Evolutionary conservation across 129 eudicot genomes (phyloP).

Genomic region (Escallonia herrerae): DNA sequence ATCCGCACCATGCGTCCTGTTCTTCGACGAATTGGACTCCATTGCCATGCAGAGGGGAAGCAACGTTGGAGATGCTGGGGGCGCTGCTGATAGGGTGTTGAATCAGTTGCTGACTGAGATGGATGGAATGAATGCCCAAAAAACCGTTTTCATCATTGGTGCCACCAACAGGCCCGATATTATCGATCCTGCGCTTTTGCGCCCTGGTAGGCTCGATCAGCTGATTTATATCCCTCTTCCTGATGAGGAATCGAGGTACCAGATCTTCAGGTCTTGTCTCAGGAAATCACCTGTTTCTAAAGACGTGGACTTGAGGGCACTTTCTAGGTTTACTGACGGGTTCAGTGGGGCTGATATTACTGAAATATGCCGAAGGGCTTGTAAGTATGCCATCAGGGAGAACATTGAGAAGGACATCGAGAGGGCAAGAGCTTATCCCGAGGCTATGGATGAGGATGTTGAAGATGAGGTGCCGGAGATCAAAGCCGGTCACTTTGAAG

Average conservation of each 20-base stretch:
- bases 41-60: conserved; percentile 94
- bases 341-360: conserved; percentile 98
- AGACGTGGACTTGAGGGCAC: conserved; percentile 74
- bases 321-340: conserved; percentile 93
- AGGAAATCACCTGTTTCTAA: conserved; percentile 89
- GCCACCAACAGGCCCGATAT: conserved; percentile 98
- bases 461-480: conserved; percentile 66
- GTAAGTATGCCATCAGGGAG: conserved; percentile 66
- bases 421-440: conserved; percentile 56
- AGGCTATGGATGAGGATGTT: conserved; percentile 63
- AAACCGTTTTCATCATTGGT: conserved; percentile 90
- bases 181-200: conserved; percentile 86
- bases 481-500: conserved; percentile 57
- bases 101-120: conserved; percentile 90
- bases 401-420: conserved; percentile 70
- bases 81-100: conserved; percentile 94
- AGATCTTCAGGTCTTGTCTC: conserved; percentile 78
- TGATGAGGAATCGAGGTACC: conserved; percentile 82
- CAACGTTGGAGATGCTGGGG: conserved; percentile 94
- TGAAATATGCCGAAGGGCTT: conserved; percentile 82
- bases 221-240: conserved; percentile 90
- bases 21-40: conserved; percentile 90
- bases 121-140: conserved; percentile 98
- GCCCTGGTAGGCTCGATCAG: conserved; percentile 98
- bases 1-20: conserved; percentile 93